phyloP scores from a whole-genome alignment of 2,329 filamentous ascomycete species.

The Teratosphaeria pseudoeucalypti region DNA sequence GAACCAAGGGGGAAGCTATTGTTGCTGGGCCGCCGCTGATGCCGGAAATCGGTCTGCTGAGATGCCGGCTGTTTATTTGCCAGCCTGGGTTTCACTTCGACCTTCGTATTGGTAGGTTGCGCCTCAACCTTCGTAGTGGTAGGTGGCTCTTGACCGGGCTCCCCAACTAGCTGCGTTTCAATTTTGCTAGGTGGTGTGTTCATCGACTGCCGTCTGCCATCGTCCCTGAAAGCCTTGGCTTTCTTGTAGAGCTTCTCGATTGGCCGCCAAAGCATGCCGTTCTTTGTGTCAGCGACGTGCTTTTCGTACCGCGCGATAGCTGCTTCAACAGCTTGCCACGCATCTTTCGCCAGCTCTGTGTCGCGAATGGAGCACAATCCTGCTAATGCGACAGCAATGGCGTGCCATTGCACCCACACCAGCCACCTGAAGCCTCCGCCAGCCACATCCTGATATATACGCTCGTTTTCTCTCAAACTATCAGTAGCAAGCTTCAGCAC shows the following conservation, averaged over 20 bases:
- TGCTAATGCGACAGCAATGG: constrained; percentile 43
- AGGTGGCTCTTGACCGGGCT: neutral
- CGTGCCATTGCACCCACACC: constrained; percentile 47
- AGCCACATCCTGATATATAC: constrained; percentile 25
- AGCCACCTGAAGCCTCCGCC: constrained; percentile 38
- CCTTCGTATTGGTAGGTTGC: neutral
- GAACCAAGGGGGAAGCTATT: neutral
- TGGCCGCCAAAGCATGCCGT: constrained; percentile 45
- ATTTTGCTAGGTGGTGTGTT: neutral
- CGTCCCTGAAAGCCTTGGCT: constrained; percentile 27
- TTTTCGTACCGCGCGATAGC: constrained; percentile 36
- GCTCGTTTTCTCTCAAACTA: constrained; percentile 34
- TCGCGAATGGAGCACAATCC: constrained; percentile 42
- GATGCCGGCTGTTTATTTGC: neutral
- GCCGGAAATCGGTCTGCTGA: neutral
- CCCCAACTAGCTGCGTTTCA: neutral
- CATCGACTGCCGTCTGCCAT: constrained; percentile 2
- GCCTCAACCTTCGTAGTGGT: neutral
- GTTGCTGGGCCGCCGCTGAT: neutral
- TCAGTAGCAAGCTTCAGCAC: constrained; percentile 32
- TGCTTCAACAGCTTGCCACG: constrained; percentile 41
- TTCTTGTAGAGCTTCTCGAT: constrained; percentile 44
- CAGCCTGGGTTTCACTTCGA: neutral
- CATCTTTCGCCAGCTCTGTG: constrained; percentile 37
- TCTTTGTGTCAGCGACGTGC: constrained; percentile 40